phyloP scores from a whole-genome alignment of 192 early-diverging fungal species.

The Chytriomyces sp. region DNA sequence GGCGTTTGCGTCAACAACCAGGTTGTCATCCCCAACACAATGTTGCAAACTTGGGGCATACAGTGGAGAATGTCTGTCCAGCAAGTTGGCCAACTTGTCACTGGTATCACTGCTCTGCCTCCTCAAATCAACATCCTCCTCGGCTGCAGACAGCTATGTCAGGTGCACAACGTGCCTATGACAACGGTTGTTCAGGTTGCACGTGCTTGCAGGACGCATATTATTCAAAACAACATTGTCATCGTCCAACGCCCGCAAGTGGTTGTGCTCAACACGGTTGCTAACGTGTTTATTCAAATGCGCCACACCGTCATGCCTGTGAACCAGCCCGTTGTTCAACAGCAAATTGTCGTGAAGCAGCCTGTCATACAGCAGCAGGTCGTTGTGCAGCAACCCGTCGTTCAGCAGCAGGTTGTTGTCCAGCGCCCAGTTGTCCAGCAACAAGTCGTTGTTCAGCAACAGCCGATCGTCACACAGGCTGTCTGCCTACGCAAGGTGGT shows the following conservation, averaged over 20 bases:
- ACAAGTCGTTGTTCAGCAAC: background rate
- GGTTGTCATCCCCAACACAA: background rate
- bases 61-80: background rate
- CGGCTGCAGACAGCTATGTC: background rate
- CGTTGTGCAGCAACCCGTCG: background rate
- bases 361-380: background rate
- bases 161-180: background rate
- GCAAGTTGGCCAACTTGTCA: background rate
- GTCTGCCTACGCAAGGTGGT: no score
- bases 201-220: background rate
- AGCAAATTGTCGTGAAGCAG: background rate
- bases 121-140: background rate
- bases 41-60: background rate
- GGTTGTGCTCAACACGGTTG: background rate
- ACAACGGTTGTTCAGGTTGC: background rate
- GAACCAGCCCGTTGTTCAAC: no score
- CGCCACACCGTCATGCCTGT: no score
- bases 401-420: background rate
- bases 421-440: background rate
- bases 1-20: background rate
- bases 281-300: background rate
- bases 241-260: background rate
- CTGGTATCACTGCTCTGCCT: background rate
- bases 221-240: background rate
- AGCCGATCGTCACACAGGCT: no score